Conservation (phyloP, 768 basidiomycete genomes). For the Tricholoma flavovirens region DNA sequence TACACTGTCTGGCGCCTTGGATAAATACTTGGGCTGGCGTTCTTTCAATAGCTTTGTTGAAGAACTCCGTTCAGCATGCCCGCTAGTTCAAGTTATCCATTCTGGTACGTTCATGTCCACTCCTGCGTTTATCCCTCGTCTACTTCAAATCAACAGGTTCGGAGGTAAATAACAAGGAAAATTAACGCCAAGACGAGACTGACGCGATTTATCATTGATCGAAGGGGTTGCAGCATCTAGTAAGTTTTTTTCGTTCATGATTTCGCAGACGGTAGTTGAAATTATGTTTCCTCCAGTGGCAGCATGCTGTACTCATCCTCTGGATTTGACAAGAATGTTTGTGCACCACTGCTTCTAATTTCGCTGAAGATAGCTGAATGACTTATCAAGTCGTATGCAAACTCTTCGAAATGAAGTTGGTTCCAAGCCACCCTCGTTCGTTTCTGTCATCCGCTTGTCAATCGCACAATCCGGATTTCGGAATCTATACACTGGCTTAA, state of each 20-base stretch:
- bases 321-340: constrained; percentile 84
- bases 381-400: constrained; percentile 66
- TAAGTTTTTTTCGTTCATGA: constrained; percentile 26
- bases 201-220: not conserved
- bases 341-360: constrained; percentile 17
- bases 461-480: constrained; percentile 62
- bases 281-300: constrained; percentile 50
- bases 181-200: not conserved
- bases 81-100: constrained; percentile 37
- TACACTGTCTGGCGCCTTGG: not conserved
- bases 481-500: constrained; percentile 76
- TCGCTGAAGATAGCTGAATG: constrained; percentile 1
- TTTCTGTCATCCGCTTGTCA: constrained; percentile 58
- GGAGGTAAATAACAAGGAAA: constrained; percentile 40
- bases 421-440: constrained; percentile 55
- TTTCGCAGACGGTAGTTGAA: not conserved
- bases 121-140: not conserved
- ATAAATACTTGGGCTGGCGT: constrained; percentile 9
- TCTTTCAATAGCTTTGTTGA: constrained; percentile 14
- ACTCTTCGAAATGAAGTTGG: constrained; percentile 43
- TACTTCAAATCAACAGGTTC: constrained; percentile 36
- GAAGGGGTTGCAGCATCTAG: constrained; percentile 60
- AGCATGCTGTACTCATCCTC: constrained; percentile 73
- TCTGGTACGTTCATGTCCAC: constrained; percentile 34
- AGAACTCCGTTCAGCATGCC: constrained; percentile 27